A percentile compares a stretch with the other conserved stretches of the same genome.
Conservation (phyloP, 1,284 basidiomycete genomes). For the Leccinum variabile region DNA sequence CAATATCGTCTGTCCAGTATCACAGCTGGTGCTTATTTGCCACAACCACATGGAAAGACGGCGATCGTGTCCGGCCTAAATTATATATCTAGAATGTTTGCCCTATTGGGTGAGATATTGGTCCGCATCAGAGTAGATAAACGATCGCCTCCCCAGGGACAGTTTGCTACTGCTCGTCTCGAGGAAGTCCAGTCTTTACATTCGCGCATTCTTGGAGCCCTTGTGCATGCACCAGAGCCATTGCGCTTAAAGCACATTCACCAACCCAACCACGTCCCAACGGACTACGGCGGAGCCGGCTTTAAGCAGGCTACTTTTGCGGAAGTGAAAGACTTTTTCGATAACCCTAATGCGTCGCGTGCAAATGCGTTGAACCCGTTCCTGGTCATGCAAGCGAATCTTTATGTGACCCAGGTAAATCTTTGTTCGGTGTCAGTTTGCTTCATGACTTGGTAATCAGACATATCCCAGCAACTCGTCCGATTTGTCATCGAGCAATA, state of each 20-base stretch:
- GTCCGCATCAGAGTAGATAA: slow-evolving; percentile 83
- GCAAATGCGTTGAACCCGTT: slow-evolving; percentile 83
- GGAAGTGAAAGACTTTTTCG: slow-evolving; percentile 86
- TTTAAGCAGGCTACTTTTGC: slow-evolving; percentile 80
- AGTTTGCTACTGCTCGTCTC: slow-evolving; percentile 75
- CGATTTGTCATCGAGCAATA: slow-evolving; percentile 89
- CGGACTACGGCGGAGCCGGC: slow-evolving; percentile 64
- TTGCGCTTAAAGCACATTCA: slow-evolving; percentile 63
- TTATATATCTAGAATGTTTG: slow-evolving; percentile 83
- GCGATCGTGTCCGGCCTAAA: slow-evolving; percentile 83
- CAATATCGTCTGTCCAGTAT: slow-evolving; percentile 50
- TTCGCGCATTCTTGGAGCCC: slow-evolving; percentile 64
- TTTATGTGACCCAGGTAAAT: slow-evolving; percentile 82
- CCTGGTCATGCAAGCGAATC: slow-evolving; percentile 85
- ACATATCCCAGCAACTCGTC: slow-evolving; percentile 68
- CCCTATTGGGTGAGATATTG: slow-evolving; percentile 78
- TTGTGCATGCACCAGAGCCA: slow-evolving; percentile 69
- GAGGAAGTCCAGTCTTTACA: slow-evolving; percentile 80
- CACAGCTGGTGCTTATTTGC: slow-evolving; percentile 74
- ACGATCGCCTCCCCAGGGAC: slow-evolving; percentile 77
- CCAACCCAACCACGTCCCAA: slow-evolving; percentile 47
- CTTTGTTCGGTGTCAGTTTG: background rate
- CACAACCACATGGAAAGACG: slow-evolving; percentile 80
- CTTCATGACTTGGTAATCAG: slow-evolving; percentile 1
- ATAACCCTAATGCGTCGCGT: slow-evolving; percentile 81